phyloP scores from a whole-genome alignment of 2,329 filamentous ascomycete species.

The Colletotrichum somersetense region DNA sequence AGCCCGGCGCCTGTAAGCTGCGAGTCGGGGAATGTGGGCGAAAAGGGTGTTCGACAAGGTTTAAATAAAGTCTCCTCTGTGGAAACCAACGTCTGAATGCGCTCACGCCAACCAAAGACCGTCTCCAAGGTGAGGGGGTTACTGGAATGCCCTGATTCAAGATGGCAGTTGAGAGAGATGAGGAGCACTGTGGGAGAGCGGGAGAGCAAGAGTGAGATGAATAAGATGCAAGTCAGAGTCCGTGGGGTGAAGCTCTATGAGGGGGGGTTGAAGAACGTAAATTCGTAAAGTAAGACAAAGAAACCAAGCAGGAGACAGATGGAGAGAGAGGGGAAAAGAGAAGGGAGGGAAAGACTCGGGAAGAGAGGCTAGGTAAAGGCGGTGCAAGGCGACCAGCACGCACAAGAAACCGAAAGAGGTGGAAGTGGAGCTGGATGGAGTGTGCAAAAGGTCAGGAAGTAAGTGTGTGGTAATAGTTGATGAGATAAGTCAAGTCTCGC shows the following conservation, averaged over 20 bases:
- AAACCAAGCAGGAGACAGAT: neutral
- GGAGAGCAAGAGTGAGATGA: neutral
- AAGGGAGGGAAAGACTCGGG: conserved; percentile 4
- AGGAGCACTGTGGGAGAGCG: neutral
- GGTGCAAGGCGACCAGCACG: conserved; percentile 6
- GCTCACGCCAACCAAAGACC: neutral
- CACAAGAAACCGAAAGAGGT: conserved; percentile 11
- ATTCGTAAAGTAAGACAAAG: conserved; percentile 34
- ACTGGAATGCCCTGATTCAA: conserved; percentile 1
- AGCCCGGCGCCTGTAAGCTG: conserved; percentile 19
- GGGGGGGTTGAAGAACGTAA: conserved; percentile 34
- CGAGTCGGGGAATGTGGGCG: conserved; percentile 25
- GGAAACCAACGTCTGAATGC: conserved; percentile 8
- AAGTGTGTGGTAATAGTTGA: neutral
- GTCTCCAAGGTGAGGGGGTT: neutral
- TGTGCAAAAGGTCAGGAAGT: neutral
- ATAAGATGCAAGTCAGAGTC: neutral
- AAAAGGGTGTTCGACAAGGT: conserved; percentile 2
- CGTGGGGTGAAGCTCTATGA: conserved; percentile 15
- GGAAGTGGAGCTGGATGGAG: conserved; percentile 7
- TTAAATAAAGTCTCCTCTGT: neutral
- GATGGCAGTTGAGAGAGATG: conserved; percentile 3
- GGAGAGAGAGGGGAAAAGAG: neutral
- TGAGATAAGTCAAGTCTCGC: neutral
- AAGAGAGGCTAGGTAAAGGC: conserved; percentile 21